These are phyloP conservation scores for Colletotrichum cordylinicola DNA, from an alignment of 2,329 filamentous ascomycete genomes.

Conservation along the genomic window DNA sequence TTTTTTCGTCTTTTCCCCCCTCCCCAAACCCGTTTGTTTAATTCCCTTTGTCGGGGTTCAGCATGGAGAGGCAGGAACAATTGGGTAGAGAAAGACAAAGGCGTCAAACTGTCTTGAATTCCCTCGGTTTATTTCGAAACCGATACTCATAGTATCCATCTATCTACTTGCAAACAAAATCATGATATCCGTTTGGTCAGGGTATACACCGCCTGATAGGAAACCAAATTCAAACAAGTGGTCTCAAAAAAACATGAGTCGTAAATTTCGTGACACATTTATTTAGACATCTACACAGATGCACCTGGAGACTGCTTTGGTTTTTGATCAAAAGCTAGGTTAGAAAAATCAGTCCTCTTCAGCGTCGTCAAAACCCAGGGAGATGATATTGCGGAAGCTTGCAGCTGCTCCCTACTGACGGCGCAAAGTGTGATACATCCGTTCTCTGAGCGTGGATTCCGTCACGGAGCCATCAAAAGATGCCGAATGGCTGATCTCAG, in stretches of 20 bases:
- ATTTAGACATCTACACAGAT: background rate
- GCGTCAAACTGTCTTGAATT: background rate
- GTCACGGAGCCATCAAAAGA: background rate
- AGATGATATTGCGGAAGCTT: background rate
- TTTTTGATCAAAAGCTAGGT: background rate
- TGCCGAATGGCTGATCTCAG: background rate
- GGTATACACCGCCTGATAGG: background rate
- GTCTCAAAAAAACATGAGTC: background rate
- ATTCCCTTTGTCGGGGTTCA: background rate
- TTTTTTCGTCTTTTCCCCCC: background rate
- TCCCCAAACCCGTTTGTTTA: too few species aligned
- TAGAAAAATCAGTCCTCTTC: background rate
- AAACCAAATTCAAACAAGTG: background rate
- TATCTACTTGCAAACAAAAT: background rate
- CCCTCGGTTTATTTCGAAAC: background rate
- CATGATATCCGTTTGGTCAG: background rate
- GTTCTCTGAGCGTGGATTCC: background rate
- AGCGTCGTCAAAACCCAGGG: background rate
- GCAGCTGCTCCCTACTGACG: background rate
- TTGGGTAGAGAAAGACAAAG: conserved; percentile 16
- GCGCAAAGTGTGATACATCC: conserved; percentile 4
- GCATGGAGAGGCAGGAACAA: conserved; percentile 8
- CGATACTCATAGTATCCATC: background rate
- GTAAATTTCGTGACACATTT: background rate
- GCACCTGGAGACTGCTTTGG: background rate